Evolutionary conservation across 2,329 filamentous ascomycete species (phyloP), one percentile per base, ranked within the genome.

Genomic region (Zymoseptoria tritici): DNA sequence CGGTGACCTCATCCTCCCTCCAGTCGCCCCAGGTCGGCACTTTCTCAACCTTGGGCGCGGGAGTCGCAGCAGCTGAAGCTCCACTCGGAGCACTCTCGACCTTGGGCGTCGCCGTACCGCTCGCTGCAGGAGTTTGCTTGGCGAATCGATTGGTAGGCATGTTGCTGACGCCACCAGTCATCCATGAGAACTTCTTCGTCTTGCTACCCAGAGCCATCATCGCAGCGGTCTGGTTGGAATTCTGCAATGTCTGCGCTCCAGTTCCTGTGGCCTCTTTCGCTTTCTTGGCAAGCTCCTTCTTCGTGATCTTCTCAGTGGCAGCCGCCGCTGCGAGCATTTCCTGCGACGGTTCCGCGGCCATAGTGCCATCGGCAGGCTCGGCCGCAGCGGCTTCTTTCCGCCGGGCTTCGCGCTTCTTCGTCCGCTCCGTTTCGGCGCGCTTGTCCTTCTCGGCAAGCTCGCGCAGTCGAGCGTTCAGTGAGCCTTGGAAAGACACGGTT

Each of bases 201-300:
- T 78, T 82, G 73, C 84, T 84, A 84, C 83, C 72, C 83, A 81
- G 54, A 58, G 88, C 87, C 51, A 91, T 81, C 78, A 91, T 83
- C 63, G 85, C 86, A 57, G 90, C 90, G 0, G 92, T 96, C 58
- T 85, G 81, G 71, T 97, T 96, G 24, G 93, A 91, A 63, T 87
- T 89, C 21, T 86, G 85, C 65, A 93, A 91, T 65, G 62, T 55
- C 29, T 66, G 60, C 11, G 62, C 62, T 52, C 67, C 68, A 7
- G 57, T 61, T 19, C 56, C 55, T 13, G 63, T 68, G 54, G 89
- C 90, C 61, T 90, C 86, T 46, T 90, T 87, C n/a, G 85, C 83
- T 66, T 88, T 82, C 64, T 86, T 88, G 74, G 87, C 90, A 71
- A 88, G 81, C 73, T 96, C 91, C 77, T 97, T 97, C 80, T 97